Conservation (phyloP, 2,329 filamentous ascomycete species). For the Chrysosporium queenslandicum region DNA sequence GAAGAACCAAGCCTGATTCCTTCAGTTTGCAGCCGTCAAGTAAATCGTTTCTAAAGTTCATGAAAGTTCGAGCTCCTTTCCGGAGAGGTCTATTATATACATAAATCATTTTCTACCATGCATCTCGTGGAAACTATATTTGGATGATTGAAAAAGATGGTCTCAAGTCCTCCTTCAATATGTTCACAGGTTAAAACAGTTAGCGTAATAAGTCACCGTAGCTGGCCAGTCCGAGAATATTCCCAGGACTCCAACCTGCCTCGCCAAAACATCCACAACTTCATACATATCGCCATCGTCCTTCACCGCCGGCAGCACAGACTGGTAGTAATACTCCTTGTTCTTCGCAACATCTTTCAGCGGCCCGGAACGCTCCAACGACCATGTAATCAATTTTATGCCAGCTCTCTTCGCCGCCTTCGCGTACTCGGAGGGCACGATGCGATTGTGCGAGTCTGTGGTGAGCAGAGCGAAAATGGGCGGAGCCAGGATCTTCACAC, state of each 20-base stretch:
- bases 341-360: constrained; percentile 42
- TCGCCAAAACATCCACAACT: constrained; percentile 54
- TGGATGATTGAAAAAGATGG: too few relatives aligned
- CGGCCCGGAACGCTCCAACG: constrained; percentile 55
- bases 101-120: too few relatives aligned
- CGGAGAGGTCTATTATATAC: too few relatives aligned
- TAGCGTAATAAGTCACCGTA: constrained; percentile 61
- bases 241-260: constrained; percentile 50
- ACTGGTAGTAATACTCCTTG: constrained; percentile 46
- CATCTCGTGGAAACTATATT: too few relatives aligned
- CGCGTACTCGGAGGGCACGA: constrained; percentile 53
- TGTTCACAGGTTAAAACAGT: constrained; percentile 47
- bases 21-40: too few relatives aligned
- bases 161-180: too few relatives aligned
- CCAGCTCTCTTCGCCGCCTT: constrained; percentile 50
- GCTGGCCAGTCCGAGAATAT: constrained; percentile 63
- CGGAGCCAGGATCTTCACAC: constrained; percentile 54
- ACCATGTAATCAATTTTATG: constrained; percentile 59
- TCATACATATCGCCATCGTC: constrained; percentile 58
- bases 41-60: too few relatives aligned
- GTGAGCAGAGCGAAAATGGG: constrained; percentile 54
- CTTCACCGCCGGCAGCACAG: constrained; percentile 45
- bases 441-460: constrained; percentile 39
- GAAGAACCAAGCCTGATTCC: too few relatives aligned
- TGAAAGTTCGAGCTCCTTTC: too few relatives aligned